Conservation (phyloP, 2,329 filamentous ascomycete species). For the Alternaria novae-zelandiae region DNA sequence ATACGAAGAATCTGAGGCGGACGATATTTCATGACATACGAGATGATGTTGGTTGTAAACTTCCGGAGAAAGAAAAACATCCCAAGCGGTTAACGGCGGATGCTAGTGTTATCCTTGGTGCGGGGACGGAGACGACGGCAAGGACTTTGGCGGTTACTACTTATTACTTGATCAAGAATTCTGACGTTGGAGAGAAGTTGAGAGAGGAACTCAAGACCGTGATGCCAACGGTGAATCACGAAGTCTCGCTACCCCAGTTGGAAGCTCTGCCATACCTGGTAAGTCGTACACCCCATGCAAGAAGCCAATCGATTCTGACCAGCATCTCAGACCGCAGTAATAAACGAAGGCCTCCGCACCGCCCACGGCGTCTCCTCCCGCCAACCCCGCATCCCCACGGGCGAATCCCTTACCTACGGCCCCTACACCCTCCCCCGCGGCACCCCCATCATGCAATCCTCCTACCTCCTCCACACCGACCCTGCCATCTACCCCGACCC, state of each 20-base stretch:
- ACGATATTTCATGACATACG: not conserved
- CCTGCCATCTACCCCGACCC: constrained; percentile 28
- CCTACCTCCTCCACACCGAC: constrained; percentile 38
- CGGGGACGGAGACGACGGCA: constrained; percentile 44
- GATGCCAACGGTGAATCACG: not conserved
- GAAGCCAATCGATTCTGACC: not conserved
- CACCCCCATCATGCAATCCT: constrained; percentile 40
- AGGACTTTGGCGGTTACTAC: constrained; percentile 3
- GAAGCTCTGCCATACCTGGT: not conserved
- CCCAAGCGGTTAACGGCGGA: constrained; percentile 36
- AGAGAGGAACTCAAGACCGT: not conserved
- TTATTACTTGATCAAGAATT: not conserved
- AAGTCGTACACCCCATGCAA: not conserved
- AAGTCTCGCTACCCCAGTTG: not conserved
- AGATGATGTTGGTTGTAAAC: constrained; percentile 14
- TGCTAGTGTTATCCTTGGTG: constrained; percentile 35
- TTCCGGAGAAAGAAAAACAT: constrained; percentile 20
- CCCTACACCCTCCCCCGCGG: constrained; percentile 24
- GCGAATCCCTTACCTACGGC: constrained; percentile 21
- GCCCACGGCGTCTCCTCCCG: constrained; percentile 35
- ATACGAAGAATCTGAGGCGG: not conserved
- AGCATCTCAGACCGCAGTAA: not conserved
- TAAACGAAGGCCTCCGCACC: constrained; percentile 18
- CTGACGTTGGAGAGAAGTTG: not conserved
- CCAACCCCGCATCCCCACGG: constrained; percentile 27